Evolutionary conservation across 352 stramenopile species (phyloP), one percentile per base, ranked within the genome.

Genomic region (Sclerospora graminicola): DNA sequence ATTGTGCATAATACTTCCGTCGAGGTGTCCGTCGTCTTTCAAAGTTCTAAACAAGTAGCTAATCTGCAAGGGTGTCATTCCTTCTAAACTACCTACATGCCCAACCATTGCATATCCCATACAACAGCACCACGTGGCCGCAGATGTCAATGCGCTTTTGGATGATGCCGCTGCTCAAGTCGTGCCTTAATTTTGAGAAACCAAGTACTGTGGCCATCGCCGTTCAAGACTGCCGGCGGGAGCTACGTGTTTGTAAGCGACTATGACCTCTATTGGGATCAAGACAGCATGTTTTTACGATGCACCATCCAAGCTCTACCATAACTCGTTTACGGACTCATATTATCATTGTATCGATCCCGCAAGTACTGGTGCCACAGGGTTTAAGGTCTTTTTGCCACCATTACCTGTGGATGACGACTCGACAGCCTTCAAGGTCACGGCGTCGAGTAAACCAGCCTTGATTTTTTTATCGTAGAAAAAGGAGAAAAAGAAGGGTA

Each of bases 231-330:
- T n/a, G n/a, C n/a, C n/a, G n/a, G n/a, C n/a, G n/a, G n/a, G n/a
- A n/a, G n/a, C n/a, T n/a, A n/a, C n/a, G n/a, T n/a, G n/a, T n/a
- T n/a, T n/a, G n/a, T n/a, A n/a, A n/a, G n/a, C n/a, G n/a, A n/a
- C n/a, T n/a, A n/a, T n/a, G n/a, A n/a, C n/a, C n/a, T n/a, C n/a
- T n/a, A n/a, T n/a, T n/a, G n/a, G n/a, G n/a, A n/a, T n/a, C n/a
- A n/a, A n/a, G n/a, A n/a, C n/a, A n/a, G n/a, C n/a, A 92, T 92
- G 87, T 21, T 90, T 87, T 57, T 90, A 89, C 58, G 59, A 88
- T 41, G 55, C 71, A 26, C 63, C 76, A 14, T 68, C 73, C 11
- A 86, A 81, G 45, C 34, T 88, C 3, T 92, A 90, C 54, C 78
- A 81, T 49, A 89, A 73, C 41, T 61, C 57, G 19, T 92, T 84